Base-by-base conservation (phyloP, 768 basidiomycete species). In the Clitopilus passeckerianus region DNA sequence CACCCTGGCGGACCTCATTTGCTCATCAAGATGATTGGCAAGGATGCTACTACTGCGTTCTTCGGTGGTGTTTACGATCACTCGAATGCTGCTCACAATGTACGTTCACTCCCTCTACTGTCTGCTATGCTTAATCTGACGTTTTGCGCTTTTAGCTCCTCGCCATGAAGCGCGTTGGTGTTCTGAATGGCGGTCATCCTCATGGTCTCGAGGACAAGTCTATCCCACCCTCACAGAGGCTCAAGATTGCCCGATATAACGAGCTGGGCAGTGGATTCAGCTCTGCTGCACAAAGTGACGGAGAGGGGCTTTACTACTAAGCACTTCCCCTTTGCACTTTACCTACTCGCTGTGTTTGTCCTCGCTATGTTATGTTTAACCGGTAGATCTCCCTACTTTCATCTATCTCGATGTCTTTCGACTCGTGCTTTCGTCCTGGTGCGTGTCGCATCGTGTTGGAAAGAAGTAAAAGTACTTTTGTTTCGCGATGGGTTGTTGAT, bases 1-100 rank as follows among this genome's bases (percentile, higher is more conserved):
- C 94, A 97, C 69, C 95, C 95, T 3, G 94, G 95, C 64, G 95
- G 95, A 14, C 85, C 87, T 2, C 91, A 95, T 68, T 75, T 93
- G 24, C 75, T 98, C 60, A 83, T 86, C 64, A 90, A 91, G 72
- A 82, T 89, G 71, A 90, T 95, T 65, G 95, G 95, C 59, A 91
- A 85, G 70, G 95, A 96, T 66, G 94, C 91, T 2, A 93, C 93
- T 2, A 91, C 92, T 0, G 93, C 94, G 6, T 97, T 96, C 81
- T 95, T 96, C 67, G 95, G 95, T 61, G 91, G 90, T 60, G 88
- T 94, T 0, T 93, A 93, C 67, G 90, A 91, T 64, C 92, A 93
- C 67, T 91, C 89, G 30, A 93, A 93, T 68, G 90, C 91, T 50
- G 90, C 92, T 6, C 90, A 93, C 71, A 93, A 93, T 67, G 86